phyloP scores from a whole-genome alignment of 2,329 filamentous ascomycete species.

The Aspergillus tubingensis region DNA sequence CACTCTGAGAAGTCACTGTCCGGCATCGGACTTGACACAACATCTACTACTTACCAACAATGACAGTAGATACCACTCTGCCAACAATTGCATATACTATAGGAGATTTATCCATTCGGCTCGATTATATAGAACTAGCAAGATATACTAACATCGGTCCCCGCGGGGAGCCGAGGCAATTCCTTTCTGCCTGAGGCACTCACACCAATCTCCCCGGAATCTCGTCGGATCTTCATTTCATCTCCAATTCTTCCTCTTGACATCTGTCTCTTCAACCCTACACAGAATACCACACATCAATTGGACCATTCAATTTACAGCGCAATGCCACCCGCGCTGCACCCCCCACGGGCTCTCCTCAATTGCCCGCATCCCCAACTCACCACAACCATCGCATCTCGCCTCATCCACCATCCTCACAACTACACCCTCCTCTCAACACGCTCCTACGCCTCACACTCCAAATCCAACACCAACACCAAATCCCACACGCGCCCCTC shows the following conservation, averaged over 20 bases:
- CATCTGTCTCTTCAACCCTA: too few species aligned
- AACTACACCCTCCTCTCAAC: background rate
- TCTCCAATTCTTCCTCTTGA: background rate
- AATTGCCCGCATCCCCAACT: background rate
- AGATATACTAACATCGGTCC: too few species aligned
- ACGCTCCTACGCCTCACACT: slow-evolving; percentile 12
- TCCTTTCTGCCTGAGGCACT: background rate
- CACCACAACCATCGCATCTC: background rate
- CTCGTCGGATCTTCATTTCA: background rate
- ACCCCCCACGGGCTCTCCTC: slow-evolving; percentile 14
- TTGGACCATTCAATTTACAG: background rate
- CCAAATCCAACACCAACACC: slow-evolving; percentile 4
- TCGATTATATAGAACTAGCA: too few species aligned
- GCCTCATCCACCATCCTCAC: background rate
- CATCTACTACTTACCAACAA: too few species aligned
- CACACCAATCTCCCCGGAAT: too few species aligned
- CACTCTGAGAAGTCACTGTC: too few species aligned
- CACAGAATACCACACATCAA: background rate
- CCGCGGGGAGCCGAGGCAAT: too few species aligned
- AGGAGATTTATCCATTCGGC: too few species aligned
- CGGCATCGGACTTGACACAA: too few species aligned
- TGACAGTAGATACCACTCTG: too few species aligned
- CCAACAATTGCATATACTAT: too few species aligned
- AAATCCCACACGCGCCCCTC: slow-evolving; percentile 24
- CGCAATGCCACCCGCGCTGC: slow-evolving; percentile 13